A percentile compares a stretch with the other conserved stretches of the same genome.
Evolutionary conservation across 495 filamentous ascomycete genomes (phyloP).

Genomic region (Tuber microsphaerosporum): DNA sequence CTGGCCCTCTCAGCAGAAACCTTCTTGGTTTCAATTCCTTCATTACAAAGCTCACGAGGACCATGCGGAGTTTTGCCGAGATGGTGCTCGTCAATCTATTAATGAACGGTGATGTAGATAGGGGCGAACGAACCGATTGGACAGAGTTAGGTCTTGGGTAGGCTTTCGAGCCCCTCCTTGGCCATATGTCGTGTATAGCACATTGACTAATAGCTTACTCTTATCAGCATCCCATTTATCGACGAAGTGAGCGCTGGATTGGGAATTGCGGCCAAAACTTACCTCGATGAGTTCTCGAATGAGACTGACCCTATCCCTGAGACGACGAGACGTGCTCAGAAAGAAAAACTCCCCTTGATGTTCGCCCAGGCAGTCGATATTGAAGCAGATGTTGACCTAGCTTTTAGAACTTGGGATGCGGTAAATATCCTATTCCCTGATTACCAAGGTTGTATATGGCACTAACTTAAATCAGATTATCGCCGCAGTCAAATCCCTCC

Average conservation of each 20-base stretch:
- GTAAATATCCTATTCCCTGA: constrained; percentile 24
- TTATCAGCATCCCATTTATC: constrained; percentile 70
- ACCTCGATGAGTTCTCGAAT: constrained; percentile 73
- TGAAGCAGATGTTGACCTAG: constrained; percentile 65
- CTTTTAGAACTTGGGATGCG: constrained; percentile 49
- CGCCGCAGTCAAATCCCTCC: constrained; percentile 35
- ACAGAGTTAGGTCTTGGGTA: constrained; percentile 66
- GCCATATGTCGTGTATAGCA: background rate
- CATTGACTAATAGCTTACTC: constrained; percentile 41
- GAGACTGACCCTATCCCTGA: constrained; percentile 55
- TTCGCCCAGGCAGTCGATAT: constrained; percentile 75
- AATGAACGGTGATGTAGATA: constrained; percentile 62
- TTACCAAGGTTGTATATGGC: background rate
- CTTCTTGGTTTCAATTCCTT: constrained; percentile 81
- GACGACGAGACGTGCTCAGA: constrained; percentile 54
- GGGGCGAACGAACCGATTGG: constrained; percentile 60
- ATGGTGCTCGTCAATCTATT: constrained; percentile 69
- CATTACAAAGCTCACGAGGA: constrained; percentile 66
- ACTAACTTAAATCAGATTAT: constrained; percentile 28
- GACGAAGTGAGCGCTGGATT: constrained; percentile 74
- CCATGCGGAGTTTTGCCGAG: constrained; percentile 75
- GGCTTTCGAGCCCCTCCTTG: constrained; percentile 37
- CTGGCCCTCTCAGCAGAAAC: constrained; percentile 84
- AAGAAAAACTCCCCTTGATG: constrained; percentile 52
- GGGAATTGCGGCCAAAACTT: constrained; percentile 85